phyloP scores from a whole-genome alignment of 2,329 filamentous ascomycete species.

The Beauveria sp. region DNA sequence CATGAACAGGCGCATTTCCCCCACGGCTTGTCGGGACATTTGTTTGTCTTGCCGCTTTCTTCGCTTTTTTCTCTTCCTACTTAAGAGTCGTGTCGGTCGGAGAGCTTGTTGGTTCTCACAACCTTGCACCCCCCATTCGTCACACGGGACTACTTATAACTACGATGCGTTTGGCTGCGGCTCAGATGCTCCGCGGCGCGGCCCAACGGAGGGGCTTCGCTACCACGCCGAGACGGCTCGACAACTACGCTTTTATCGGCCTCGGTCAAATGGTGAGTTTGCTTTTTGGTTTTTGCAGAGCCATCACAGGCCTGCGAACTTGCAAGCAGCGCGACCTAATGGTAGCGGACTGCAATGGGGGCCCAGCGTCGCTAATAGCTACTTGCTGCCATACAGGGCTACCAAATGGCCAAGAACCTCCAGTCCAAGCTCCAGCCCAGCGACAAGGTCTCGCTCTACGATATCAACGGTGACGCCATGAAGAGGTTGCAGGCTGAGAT shows the following conservation, averaged over 20 bases:
- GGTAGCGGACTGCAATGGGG: too few species aligned
- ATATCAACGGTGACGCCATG: slow-evolving; percentile 45
- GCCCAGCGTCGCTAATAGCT: slow-evolving; percentile 4
- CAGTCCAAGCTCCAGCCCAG: slow-evolving; percentile 45
- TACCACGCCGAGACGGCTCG: slow-evolving; percentile 36
- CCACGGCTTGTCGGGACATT: slow-evolving; percentile 9
- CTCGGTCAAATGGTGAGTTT: slow-evolving; percentile 51
- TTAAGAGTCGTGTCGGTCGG: not conserved
- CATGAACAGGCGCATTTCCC: slow-evolving; percentile 18
- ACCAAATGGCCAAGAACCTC: slow-evolving; percentile 56
- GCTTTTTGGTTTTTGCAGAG: not conserved
- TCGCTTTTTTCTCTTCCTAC: not conserved
- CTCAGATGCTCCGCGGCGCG: slow-evolving; percentile 13
- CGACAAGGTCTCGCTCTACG: slow-evolving; percentile 47
- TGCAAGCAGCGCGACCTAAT: too few species aligned
- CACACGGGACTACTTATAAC: not conserved
- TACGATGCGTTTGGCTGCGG: slow-evolving; percentile 11
- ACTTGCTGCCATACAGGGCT: slow-evolving; percentile 34
- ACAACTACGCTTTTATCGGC: slow-evolving; percentile 52
- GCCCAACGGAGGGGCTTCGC: slow-evolving; percentile 43
- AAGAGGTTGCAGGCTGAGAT: slow-evolving; percentile 41
- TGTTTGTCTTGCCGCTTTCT: not conserved
- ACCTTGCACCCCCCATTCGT: not conserved
- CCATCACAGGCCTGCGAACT: too few species aligned
- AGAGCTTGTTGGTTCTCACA: not conserved